Percentiles rank a stretch among this genome's conserved stretches.
Conservation (phyloP, 1,284 basidiomycete species). For the Spongispora temasekensis region DNA sequence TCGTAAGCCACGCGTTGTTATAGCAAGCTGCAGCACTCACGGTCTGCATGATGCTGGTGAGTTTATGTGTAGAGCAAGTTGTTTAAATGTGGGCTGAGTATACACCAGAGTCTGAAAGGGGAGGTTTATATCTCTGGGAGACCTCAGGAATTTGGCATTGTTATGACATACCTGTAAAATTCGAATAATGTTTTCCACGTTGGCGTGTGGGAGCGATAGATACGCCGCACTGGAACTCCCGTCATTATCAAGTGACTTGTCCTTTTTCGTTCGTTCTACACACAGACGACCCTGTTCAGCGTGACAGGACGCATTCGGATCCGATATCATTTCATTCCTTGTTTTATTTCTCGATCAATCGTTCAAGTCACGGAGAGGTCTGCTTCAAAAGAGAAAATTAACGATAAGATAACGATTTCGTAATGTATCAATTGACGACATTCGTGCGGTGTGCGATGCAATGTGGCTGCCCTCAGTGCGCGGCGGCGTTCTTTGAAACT, state of each 20-base stretch:
- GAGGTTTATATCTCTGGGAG: slow-evolving; percentile 9
- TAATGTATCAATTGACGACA: too few relatives aligned
- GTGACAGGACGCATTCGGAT: too few relatives aligned
- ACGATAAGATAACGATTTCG: too few relatives aligned
- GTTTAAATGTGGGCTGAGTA: not conserved
- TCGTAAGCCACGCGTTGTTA: not conserved
- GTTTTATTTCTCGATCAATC: too few relatives aligned
- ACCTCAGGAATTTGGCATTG: slow-evolving; percentile 12
- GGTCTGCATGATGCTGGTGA: slow-evolving; percentile 19
- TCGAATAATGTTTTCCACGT: too few relatives aligned
- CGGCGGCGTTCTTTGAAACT: too few relatives aligned
- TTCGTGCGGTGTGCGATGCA: too few relatives aligned
- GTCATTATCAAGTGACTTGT: not conserved
- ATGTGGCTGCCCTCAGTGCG: too few relatives aligned
- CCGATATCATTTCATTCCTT: too few relatives aligned
- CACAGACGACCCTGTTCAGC: not conserved
- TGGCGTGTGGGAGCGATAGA: too few relatives aligned
- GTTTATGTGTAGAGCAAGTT: slow-evolving; percentile 2
- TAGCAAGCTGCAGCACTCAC: slow-evolving; percentile 9
- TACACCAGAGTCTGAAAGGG: not conserved
- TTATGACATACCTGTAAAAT: not conserved
- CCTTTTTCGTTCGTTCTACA: not conserved
- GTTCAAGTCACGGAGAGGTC: too few relatives aligned
- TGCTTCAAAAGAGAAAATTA: too few relatives aligned
- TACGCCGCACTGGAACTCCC: not conserved